A percentile compares a stretch with the other conserved stretches of the same genome.
Evolutionary conservation across 192 early-diverging fungal genomes (phyloP).

Genomic region (Lobosporangium transversale): DNA sequence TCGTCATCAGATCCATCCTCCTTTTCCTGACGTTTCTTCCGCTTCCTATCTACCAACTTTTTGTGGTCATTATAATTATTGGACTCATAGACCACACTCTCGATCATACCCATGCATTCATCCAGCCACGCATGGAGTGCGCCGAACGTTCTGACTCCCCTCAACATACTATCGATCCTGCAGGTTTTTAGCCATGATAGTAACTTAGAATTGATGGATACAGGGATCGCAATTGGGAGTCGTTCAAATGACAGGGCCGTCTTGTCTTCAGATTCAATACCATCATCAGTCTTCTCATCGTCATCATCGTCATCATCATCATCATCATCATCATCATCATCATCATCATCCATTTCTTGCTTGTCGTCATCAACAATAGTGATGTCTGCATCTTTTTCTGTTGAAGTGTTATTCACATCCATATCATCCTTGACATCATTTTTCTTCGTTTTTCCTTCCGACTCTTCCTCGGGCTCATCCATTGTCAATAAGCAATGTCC

Average conservation of each 20-base stretch:
- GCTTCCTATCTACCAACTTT: constrained; percentile 6
- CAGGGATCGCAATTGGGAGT: constrained; percentile 2
- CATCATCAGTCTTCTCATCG: neutral
- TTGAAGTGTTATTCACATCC: neutral
- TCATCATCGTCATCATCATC: neutral
- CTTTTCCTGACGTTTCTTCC: constrained; percentile 21
- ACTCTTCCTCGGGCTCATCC: constrained; percentile 22
- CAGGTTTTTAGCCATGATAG: constrained; percentile 30
- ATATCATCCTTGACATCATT: neutral
- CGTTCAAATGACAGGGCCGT: neutral
- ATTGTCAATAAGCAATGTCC: constrained; percentile 21
- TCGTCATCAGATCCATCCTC: constrained; percentile 29
- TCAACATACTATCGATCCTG: constrained; percentile 29
- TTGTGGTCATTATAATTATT: constrained; percentile 19
- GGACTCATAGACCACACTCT: constrained; percentile 35
- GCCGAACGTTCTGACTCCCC: constrained; percentile 29
- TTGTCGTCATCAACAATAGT: neutral
- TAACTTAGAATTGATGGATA: constrained; percentile 18
- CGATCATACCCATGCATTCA: constrained; percentile 6
- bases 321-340: neutral
- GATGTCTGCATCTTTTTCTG: neutral
- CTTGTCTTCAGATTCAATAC: neutral
- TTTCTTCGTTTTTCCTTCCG: neutral
- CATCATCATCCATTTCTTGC: neutral
- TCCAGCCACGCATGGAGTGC: constrained; percentile 43